phyloP scores from a whole-genome alignment of 371 early-diverging fungal genomes.

The Rhizopus arrhizus region DNA sequence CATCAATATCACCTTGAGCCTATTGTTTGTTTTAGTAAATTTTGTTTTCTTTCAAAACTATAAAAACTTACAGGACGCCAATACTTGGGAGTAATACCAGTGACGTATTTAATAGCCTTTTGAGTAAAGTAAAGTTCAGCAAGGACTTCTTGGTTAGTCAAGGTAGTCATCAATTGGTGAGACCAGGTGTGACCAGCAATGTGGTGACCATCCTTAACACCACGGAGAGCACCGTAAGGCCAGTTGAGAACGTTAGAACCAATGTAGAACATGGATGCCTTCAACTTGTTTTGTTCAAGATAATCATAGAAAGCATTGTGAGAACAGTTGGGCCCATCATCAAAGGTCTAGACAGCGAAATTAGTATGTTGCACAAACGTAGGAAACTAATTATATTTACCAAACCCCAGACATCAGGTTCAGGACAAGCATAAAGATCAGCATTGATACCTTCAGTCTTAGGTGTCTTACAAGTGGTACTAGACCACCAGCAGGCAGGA shows the following conservation, averaged over 20 bases:
- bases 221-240: constrained; percentile 52
- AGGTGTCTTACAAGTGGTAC: constrained; percentile 34
- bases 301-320: constrained; percentile 50
- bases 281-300: constrained; percentile 35
- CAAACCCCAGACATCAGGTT: constrained; percentile 50
- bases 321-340: constrained; percentile 52
- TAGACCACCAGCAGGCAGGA: constrained; percentile 52
- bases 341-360: constrained; percentile 29
- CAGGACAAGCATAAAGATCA: constrained; percentile 42
- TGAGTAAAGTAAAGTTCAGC: constrained; percentile 59
- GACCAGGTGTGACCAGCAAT: constrained; percentile 59
- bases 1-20: constrained; percentile 51
- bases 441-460: constrained; percentile 34
- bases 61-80: constrained; percentile 51
- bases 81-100: constrained; percentile 55
- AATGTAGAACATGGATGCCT: constrained; percentile 54
- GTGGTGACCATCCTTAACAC: constrained; percentile 52
- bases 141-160: constrained; percentile 56
- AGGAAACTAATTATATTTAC: constrained; percentile 6
- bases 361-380: not conserved
- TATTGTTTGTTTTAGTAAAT: constrained; percentile 1
- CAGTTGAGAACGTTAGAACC: constrained; percentile 50
- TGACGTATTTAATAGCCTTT: constrained; percentile 53
- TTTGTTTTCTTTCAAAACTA: too few relatives aligned
- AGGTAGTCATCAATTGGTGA: constrained; percentile 57